Evolutionary conservation across 23 red algal genomes (phyloP).

Genomic region (Gracilaria gracilis): DNA sequence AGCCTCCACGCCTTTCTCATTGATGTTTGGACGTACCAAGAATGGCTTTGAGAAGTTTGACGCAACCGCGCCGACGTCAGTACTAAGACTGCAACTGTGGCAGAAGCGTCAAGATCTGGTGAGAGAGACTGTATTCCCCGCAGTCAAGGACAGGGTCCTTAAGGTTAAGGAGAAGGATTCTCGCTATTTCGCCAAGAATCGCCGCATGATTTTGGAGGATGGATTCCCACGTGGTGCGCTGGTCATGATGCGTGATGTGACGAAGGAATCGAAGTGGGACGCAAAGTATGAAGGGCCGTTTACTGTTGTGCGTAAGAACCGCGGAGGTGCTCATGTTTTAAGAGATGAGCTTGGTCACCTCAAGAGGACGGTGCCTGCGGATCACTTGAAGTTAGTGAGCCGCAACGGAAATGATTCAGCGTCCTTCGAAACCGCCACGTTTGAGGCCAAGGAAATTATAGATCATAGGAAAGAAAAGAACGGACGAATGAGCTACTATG

Average conservation of each 20-base stretch:
- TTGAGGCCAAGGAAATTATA: too few relatives aligned
- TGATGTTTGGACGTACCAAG: background rate
- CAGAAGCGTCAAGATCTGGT: background rate
- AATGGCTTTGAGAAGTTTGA: background rate
- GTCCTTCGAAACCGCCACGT: background rate
- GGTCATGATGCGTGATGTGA: conserved; percentile 22
- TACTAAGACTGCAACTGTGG: background rate
- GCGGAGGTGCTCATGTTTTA: conserved; percentile 1
- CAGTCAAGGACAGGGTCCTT: background rate
- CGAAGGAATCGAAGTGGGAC: conserved; percentile 3
- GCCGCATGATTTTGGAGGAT: background rate
- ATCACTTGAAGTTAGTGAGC: background rate
- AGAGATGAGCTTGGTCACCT: background rate
- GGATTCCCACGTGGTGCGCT: background rate
- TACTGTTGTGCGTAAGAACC: conserved; percentile 1
- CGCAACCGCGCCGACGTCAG: background rate
- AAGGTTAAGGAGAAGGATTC: background rate
- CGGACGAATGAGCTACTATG: background rate
- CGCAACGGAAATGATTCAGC: background rate
- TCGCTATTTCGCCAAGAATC: background rate
- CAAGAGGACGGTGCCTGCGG: background rate
- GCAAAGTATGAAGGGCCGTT: conserved; percentile 1
- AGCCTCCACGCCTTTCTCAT: background rate
- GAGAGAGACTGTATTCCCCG: background rate
- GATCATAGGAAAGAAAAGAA: background rate